Evolutionary conservation across 1,284 basidiomycete species (phyloP).

Genomic region (Stygiomarasmius scandens): DNA sequence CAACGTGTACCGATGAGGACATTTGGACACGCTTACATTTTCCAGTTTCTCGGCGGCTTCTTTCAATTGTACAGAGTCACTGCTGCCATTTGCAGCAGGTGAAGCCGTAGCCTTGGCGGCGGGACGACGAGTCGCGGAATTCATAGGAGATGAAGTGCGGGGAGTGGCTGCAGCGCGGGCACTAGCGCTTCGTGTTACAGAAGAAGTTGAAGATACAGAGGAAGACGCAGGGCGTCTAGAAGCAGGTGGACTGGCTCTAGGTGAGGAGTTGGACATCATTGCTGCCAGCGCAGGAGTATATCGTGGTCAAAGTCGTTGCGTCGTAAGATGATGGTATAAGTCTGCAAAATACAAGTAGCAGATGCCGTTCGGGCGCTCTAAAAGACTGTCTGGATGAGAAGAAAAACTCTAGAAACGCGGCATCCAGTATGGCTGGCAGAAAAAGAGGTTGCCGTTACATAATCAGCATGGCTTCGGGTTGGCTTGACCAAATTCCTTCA

Average conservation of each 20-base stretch:
- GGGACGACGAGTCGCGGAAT: conserved; percentile 43
- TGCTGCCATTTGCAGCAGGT: conserved; percentile 42
- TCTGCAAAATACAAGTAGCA: too few relatives aligned
- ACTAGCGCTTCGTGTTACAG: conserved; percentile 43
- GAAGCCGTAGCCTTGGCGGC: conserved; percentile 46
- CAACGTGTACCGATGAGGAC: conserved; percentile 12
- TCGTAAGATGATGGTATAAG: conserved; percentile 3
- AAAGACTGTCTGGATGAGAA: background rate
- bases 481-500: conserved; percentile 34
- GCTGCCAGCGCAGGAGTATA: background rate
- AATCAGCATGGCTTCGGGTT: conserved; percentile 21
- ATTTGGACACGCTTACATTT: conserved; percentile 52
- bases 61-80: conserved; percentile 60
- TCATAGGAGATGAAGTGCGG: conserved; percentile 43
- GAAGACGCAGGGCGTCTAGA: conserved; percentile 25
- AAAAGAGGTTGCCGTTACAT: background rate
- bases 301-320: conserved; percentile 14
- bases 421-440: background rate
- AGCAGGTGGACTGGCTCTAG: conserved; percentile 10
- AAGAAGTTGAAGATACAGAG: conserved; percentile 28
- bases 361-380: too few relatives aligned
- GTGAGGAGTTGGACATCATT: conserved; percentile 15
- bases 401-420: background rate
- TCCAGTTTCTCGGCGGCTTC: conserved; percentile 81
- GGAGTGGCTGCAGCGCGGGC: conserved; percentile 53